Evolutionary conservation across 2,329 filamentous ascomycete genomes (phyloP).

Genomic region (Sporothrix pallida): DNA sequence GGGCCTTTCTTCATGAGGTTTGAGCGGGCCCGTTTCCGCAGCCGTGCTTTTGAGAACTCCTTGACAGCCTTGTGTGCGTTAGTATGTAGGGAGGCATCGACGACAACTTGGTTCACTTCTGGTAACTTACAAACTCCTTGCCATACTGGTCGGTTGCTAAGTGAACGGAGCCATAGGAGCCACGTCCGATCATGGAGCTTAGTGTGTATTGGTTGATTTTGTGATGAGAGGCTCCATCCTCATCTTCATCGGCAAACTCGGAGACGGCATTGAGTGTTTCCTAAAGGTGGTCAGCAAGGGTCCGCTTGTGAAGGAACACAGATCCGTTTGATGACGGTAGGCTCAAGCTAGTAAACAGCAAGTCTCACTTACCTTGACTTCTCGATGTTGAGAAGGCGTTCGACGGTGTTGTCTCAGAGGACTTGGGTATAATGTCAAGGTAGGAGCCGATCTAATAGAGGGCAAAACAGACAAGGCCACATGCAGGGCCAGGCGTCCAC

Average conservation of each 20-base stretch:
- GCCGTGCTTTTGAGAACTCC: conserved; percentile 91
- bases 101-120: no score
- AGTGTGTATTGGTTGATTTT: conserved; percentile 95
- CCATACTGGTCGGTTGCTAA: conserved; percentile 88
- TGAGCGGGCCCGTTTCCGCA: conserved; percentile 89
- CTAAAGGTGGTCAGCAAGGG: conserved; percentile 50
- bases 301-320: no score
- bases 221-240: conserved; percentile 80
- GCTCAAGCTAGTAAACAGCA: not conserved
- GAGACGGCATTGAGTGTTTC: conserved; percentile 92
- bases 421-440: conserved; percentile 53
- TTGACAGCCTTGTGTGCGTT: conserved; percentile 75
- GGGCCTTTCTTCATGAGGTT: conserved; percentile 71
- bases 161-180: conserved; percentile 94
- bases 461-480: not conserved
- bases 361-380: conserved; percentile 58
- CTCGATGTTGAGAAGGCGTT: conserved; percentile 62
- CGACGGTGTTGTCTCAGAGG: conserved; percentile 64
- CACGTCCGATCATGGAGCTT: conserved; percentile 92
- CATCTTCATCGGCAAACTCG: conserved; percentile 82
- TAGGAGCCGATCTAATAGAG: conserved; percentile 51
- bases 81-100: conserved; percentile 28
- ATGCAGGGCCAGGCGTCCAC: conserved; percentile 13
- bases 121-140: conserved; percentile 79
- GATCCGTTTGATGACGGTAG: not conserved